Evolutionary conservation across 2,329 filamentous ascomycete species (phyloP).

Genomic region (Colletotrichum sp.): DNA sequence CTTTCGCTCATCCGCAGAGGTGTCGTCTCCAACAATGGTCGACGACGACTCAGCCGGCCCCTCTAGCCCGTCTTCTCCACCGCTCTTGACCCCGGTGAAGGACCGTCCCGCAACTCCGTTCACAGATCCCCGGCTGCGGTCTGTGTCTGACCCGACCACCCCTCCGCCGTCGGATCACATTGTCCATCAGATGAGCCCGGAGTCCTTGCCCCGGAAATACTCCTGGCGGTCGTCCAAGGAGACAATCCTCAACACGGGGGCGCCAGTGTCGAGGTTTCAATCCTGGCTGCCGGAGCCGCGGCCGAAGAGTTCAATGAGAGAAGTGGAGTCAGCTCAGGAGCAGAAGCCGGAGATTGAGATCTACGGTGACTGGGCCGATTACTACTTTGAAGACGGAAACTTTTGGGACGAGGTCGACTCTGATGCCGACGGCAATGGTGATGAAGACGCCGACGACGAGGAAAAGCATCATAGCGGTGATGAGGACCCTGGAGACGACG

Average conservation of each 20-base stretch:
- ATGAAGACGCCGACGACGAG: neutral
- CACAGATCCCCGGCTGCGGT: slow-evolving; percentile 2
- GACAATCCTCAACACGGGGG: slow-evolving; percentile 7
- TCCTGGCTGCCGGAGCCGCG: slow-evolving; percentile 8
- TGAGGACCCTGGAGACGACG: neutral
- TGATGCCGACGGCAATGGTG: neutral
- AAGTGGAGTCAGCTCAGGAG: neutral
- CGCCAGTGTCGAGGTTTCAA: neutral
- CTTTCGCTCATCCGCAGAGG: slow-evolving; percentile 8
- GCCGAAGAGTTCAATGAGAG: neutral
- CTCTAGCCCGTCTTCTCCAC: neutral
- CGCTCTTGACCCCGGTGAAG: slow-evolving; percentile 2
- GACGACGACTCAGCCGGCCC: slow-evolving; percentile 3
- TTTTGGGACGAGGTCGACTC: slow-evolving; percentile 4
- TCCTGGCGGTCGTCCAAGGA: slow-evolving; percentile 18
- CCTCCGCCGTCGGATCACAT: slow-evolving; percentile 14
- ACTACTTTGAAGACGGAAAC: slow-evolving; percentile 23
- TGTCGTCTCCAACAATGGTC: slow-evolving; percentile 9
- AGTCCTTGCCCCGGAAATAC: neutral
- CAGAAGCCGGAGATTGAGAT: slow-evolving; percentile 6
- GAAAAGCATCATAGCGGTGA: neutral
- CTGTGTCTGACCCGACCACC: neutral
- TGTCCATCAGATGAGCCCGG: neutral
- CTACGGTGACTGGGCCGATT: slow-evolving; percentile 25
- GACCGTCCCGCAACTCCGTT: slow-evolving; percentile 11